Conservation (phyloP, 2,329 filamentous ascomycete genomes). For the Aspergillus vadensis region DNA sequence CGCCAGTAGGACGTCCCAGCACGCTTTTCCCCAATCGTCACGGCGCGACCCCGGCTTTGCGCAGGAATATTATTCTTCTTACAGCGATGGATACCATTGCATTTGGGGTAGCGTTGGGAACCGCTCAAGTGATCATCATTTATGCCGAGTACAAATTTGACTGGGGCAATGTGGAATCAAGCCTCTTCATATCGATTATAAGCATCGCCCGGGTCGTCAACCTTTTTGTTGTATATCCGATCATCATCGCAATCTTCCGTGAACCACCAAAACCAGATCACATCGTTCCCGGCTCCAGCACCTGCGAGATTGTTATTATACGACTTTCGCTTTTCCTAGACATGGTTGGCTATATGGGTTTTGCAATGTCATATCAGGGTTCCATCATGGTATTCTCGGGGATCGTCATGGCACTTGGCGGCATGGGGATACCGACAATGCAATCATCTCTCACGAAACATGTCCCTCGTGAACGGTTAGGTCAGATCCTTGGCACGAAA, state of each 20-base stretch:
- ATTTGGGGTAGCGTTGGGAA: constrained; percentile 79
- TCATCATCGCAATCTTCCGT: constrained; percentile 75
- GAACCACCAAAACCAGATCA: constrained; percentile 29
- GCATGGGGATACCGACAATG: constrained; percentile 80
- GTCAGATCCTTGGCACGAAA: constrained; percentile 83
- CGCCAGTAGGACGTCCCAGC: constrained; percentile 49
- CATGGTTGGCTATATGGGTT: constrained; percentile 73
- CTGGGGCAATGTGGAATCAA: constrained; percentile 81
- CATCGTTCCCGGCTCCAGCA: constrained; percentile 69
- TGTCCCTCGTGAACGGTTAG: constrained; percentile 77
- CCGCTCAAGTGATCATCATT: constrained; percentile 76
- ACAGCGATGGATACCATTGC: constrained; percentile 79
- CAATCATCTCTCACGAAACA: constrained; percentile 89
- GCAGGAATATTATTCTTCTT: constrained; percentile 79
- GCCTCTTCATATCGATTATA: constrained; percentile 76
- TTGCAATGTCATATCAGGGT: constrained; percentile 64
- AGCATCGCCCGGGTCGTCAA: constrained; percentile 75
- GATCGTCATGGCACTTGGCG: constrained; percentile 73
- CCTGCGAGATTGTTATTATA: constrained; percentile 75
- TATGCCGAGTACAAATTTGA: constrained; percentile 79
- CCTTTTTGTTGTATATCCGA: constrained; percentile 73
- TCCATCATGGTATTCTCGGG: constrained; percentile 71
- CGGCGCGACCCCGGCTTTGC: constrained; percentile 61
- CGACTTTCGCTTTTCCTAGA: constrained; percentile 76
- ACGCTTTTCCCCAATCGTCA: constrained; percentile 50